Evolutionary conservation across 495 filamentous ascomycete species (phyloP).

Genomic region (Corynascus novoguineensis): DNA sequence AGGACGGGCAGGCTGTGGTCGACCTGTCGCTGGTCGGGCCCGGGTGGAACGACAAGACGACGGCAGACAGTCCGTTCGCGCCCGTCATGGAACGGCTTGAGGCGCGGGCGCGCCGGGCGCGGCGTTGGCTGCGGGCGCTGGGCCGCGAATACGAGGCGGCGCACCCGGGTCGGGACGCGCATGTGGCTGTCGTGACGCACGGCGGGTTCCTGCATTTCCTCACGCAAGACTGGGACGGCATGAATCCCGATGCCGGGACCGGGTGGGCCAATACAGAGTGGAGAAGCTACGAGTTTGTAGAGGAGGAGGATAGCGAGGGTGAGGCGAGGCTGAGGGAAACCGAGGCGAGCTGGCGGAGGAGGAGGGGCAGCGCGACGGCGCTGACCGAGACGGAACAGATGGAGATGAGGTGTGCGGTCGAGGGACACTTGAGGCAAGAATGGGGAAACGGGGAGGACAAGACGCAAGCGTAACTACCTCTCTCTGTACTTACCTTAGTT

Average conservation of each 20-base stretch:
- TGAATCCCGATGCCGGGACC: constrained; percentile 56
- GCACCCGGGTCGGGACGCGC: constrained; percentile 38
- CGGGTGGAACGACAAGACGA: constrained; percentile 67
- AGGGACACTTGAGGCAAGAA: constrained; percentile 26
- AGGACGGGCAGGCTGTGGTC: constrained; percentile 44
- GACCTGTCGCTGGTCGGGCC: constrained; percentile 56
- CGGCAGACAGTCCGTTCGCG: constrained; percentile 45
- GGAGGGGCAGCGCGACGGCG: constrained; percentile 45
- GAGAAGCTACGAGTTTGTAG: constrained; percentile 65
- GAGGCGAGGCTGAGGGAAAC: constrained; percentile 58
- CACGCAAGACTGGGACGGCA: constrained; percentile 74
- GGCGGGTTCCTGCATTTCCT: constrained; percentile 58
- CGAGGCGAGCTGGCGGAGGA: constrained; percentile 48
- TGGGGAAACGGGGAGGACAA: constrained; percentile 13
- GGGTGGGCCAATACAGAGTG: constrained; percentile 84
- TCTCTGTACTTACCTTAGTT: too few species aligned
- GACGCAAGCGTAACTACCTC: too few species aligned
- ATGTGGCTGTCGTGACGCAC: constrained; percentile 58
- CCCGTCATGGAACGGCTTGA: constrained; percentile 55
- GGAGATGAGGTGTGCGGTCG: constrained; percentile 33
- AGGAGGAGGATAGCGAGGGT: constrained; percentile 49
- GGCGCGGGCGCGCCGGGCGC: constrained; percentile 56
- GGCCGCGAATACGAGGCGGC: constrained; percentile 35
- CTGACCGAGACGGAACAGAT: constrained; percentile 41
- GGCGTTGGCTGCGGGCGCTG: constrained; percentile 59